phyloP scores from a whole-genome alignment of 2,329 filamentous ascomycete species.

The Rhytidhysteron rufulum region DNA sequence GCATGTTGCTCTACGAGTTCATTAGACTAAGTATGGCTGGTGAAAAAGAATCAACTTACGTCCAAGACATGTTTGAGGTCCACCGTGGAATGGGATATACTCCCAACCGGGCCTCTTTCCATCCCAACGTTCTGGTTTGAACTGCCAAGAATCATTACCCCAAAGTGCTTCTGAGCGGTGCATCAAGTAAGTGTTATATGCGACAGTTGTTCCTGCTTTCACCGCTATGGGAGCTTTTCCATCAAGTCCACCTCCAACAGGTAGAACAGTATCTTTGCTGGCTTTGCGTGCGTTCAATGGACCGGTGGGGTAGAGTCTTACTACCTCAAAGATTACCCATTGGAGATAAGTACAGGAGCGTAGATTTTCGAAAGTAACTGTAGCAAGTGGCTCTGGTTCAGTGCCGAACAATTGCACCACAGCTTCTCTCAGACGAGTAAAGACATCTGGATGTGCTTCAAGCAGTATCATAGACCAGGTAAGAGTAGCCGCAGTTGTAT shows the following conservation, averaged over 20 bases:
- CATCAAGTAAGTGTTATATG: constrained; percentile 7
- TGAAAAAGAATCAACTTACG: constrained; percentile 10
- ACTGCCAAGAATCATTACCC: constrained; percentile 11
- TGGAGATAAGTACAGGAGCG: no score
- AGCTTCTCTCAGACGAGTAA: not conserved
- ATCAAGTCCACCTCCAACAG: not conserved
- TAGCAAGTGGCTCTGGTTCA: not conserved
- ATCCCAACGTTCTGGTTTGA: constrained; percentile 11
- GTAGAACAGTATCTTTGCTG: not conserved
- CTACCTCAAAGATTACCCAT: not conserved
- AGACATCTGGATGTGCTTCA: not conserved
- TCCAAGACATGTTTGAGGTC: constrained; percentile 12
- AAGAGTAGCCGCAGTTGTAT: constrained; percentile 6
- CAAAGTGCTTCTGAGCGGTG: constrained; percentile 10
- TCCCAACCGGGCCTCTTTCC: constrained; percentile 10
- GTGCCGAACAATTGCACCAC: not conserved
- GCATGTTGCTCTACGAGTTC: no score
- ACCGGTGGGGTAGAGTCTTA: not conserved
- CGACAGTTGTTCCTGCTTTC: constrained; percentile 2
- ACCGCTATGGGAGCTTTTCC: constrained; percentile 2
- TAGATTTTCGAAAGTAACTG: not conserved
- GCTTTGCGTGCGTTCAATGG: not conserved
- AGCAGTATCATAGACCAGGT: constrained; percentile 3
- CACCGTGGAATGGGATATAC: constrained; percentile 14
- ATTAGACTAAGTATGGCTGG: no score